Conservation (phyloP, 164 flowering plant genomes). For the Echeveria elegans region DNA sequence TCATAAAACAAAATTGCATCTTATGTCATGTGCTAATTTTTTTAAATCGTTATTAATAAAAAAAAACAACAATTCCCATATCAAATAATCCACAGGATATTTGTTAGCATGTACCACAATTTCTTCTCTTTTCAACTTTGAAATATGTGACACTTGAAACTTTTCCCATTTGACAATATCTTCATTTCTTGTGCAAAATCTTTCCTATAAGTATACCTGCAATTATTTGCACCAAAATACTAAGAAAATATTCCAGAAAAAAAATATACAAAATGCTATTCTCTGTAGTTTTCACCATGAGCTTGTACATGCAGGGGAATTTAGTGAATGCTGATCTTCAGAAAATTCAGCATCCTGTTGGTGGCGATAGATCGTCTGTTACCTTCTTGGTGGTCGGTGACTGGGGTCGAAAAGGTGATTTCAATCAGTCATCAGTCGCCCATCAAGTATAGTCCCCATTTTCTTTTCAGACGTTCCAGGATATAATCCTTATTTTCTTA, state of each 20-base stretch:
- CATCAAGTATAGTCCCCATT: slow-evolving; percentile 1
- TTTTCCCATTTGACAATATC: too few species aligned
- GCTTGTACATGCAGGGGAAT: background rate
- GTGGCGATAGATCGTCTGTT: slow-evolving; percentile 10
- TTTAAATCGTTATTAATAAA: too few species aligned
- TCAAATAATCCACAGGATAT: too few species aligned
- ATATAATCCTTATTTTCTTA: too few species aligned
- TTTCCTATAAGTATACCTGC: background rate
- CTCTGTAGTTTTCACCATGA: background rate
- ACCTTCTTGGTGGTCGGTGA: slow-evolving; percentile 12
- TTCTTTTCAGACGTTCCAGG: too few species aligned
- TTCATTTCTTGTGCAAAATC: background rate
- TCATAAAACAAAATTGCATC: too few species aligned
- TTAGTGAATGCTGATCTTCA: slow-evolving; percentile 9
- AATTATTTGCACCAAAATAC: background rate
- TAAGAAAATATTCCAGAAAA: background rate
- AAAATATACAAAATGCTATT: background rate
- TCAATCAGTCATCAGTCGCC: slow-evolving; percentile 14
- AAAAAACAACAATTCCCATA: too few species aligned
- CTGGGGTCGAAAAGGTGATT: slow-evolving; percentile 15
- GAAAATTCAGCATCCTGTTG: slow-evolving; percentile 9
- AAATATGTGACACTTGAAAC: too few species aligned
- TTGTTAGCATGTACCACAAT: too few species aligned
- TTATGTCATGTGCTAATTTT: too few species aligned
- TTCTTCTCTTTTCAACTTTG: too few species aligned